Base-by-base conservation (phyloP, 441 rosid species). In the Erodium trifolium region DNA sequence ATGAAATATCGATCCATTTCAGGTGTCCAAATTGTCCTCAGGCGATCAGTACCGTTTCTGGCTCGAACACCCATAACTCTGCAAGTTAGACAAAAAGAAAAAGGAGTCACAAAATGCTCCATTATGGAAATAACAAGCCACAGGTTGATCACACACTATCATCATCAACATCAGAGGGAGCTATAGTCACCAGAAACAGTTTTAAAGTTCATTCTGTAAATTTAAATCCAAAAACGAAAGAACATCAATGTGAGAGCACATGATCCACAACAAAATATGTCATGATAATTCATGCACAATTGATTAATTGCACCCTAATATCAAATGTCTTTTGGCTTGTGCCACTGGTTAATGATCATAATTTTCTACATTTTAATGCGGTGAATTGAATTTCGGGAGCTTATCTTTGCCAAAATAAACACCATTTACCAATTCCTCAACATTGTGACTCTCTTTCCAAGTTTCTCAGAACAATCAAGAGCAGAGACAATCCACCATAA, bases 1-100 rank as follows among this genome's bases (percentile, higher is more conserved):
- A 92, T 86, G 82, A 92, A 90, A 77, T 76, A 88, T 12, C 83
- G 67, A 71, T 92, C 93, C 96, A 88, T 92, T 75, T 89, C 96
- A 31, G 87, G 91, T 0, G 95, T 88, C 96, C 98, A 92, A 69
- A 87, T 81, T 4, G 96, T 92, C 82, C 96, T 85, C 51, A 83
- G 67, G 12, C 90, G 83, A 70, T 83, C 89, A 19, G 72, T 72
- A 0, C 82, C 69, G 49, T 69, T 79, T 51, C 77, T 78, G 6
- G 82, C 76, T 23, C 71, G 73, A 34, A 71, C 57, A 16, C 84
- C 78, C 87, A 80, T 69, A 47, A 13, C 14, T 67, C 68, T 68
- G 72, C 49, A 70, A 55, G 65, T 72, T 34, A 47, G n/a, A 47
- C 39, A 60, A 31, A 31, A 31, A 3, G 59, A 60, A 4, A 31